phyloP scores from a whole-genome alignment of 75 land plant species.

The Cryptomeria japonica region DNA sequence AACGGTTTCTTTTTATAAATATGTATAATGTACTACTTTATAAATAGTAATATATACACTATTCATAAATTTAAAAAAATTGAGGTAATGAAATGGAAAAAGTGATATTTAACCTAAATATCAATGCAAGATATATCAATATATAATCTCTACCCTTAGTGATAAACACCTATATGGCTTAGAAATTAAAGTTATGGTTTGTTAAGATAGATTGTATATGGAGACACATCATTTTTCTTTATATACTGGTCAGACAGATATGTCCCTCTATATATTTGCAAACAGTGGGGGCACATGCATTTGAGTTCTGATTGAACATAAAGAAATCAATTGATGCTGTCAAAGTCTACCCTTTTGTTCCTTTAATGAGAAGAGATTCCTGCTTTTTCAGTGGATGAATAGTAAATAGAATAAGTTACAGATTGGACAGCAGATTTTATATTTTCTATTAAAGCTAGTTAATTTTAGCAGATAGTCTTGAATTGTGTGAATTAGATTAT shows the following conservation, averaged over 20 bases:
- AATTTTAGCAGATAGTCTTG: neutral
- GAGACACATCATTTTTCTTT: neutral
- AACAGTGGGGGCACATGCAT: neutral
- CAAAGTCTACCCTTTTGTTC: neutral
- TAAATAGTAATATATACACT: too few relatives aligned
- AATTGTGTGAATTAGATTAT: neutral
- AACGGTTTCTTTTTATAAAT: too few relatives aligned
- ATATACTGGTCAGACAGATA: neutral
- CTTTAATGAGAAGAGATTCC: neutral
- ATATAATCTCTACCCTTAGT: too few relatives aligned
- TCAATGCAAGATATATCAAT: too few relatives aligned
- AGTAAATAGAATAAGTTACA: neutral
- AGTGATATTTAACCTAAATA: too few relatives aligned
- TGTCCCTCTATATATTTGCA: neutral
- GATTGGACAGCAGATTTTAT: neutral
- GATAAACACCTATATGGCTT: too few relatives aligned
- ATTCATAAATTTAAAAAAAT: too few relatives aligned
- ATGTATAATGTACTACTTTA: too few relatives aligned
- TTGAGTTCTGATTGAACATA: neutral
- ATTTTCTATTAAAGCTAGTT: neutral
- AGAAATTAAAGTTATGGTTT: too few relatives aligned
- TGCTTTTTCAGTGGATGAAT: neutral
- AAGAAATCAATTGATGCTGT: neutral
- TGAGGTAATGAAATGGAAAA: neutral
- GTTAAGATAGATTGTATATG: too few relatives aligned